Conservation (phyloP, 2,329 filamentous ascomycete genomes). For the Chaetomiaceae sp. region DNA sequence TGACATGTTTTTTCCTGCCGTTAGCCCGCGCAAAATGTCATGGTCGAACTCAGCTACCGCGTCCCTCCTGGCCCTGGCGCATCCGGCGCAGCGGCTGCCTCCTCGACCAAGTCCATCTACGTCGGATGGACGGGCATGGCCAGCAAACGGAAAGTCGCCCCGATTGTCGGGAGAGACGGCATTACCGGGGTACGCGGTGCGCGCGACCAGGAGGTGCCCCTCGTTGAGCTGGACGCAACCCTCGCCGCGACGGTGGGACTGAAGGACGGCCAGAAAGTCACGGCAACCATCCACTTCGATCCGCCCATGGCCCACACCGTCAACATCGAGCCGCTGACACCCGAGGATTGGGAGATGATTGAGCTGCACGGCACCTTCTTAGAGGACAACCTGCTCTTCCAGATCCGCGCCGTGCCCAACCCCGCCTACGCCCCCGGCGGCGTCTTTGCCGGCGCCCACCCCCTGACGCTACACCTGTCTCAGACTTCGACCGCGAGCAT, state of each 20-base stretch:
- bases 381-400: slow-evolving; percentile 86
- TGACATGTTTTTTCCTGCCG: slow-evolving; percentile 13
- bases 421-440: slow-evolving; percentile 59
- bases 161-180: slow-evolving; percentile 70
- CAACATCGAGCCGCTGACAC: slow-evolving; percentile 91
- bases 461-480: slow-evolving; percentile 86
- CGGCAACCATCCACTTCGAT: slow-evolving; percentile 72
- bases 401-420: slow-evolving; percentile 91
- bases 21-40: slow-evolving; percentile 89
- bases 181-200: slow-evolving; percentile 53
- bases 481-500: slow-evolving; percentile 95
- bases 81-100: slow-evolving; percentile 40
- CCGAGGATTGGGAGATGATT: slow-evolving; percentile 98
- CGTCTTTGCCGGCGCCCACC: slow-evolving; percentile 59
- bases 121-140: slow-evolving; percentile 98
- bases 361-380: slow-evolving; percentile 94
- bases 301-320: slow-evolving; percentile 89
- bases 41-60: slow-evolving; percentile 84
- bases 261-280: slow-evolving; percentile 75
- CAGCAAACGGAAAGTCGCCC: slow-evolving; percentile 75
- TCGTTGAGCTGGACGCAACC: slow-evolving; percentile 83
- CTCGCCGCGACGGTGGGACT: slow-evolving; percentile 75
- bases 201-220: slow-evolving; percentile 69
- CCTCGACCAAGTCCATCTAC: slow-evolving; percentile 65
- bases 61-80: slow-evolving; percentile 47